Conservation (phyloP, 2,329 filamentous ascomycete species). For the Cytospora mali region DNA sequence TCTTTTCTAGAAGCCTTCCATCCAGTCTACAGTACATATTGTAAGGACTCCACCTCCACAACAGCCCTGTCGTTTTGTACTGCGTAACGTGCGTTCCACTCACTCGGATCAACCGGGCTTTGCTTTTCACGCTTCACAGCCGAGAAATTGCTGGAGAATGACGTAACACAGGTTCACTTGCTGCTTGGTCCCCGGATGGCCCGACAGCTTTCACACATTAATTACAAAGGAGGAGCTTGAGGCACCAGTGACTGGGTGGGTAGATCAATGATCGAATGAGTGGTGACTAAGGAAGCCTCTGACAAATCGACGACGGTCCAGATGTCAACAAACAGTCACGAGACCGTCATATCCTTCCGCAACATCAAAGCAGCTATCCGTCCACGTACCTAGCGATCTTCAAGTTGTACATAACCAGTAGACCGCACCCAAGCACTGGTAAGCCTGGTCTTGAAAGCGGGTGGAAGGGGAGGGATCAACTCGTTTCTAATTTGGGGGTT, state of each 20-base stretch:
- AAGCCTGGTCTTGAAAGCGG: constrained; percentile 7
- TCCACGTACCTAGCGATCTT: neutral
- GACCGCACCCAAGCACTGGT: neutral
- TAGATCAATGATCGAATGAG: constrained; percentile 6
- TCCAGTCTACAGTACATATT: too few species aligned
- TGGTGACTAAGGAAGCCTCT: constrained; percentile 6
- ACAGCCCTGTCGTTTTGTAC: constrained; percentile 10
- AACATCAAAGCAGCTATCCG: neutral
- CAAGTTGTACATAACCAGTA: neutral
- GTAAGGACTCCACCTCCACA: constrained; percentile 25
- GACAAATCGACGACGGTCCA: neutral
- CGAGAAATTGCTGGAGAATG: constrained; percentile 16
- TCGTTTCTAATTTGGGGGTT: constrained; percentile 15
- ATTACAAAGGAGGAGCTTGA: constrained; percentile 2
- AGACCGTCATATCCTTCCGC: neutral
- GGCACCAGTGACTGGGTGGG: too few species aligned
- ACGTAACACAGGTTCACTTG: constrained; percentile 14
- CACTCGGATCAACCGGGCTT: constrained; percentile 24
- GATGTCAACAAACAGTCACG: neutral
- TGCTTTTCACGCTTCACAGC: constrained; percentile 8
- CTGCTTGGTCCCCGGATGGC: constrained; percentile 5
- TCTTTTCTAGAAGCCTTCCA: constrained; percentile 28
- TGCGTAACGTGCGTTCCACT: constrained; percentile 13
- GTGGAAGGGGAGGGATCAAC: neutral
- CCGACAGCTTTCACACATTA: constrained; percentile 16